Evolutionary conservation across 2,329 filamentous ascomycete species (phyloP), one percentile per base, ranked within the genome.

Genomic region (Penicillium corylophilum): DNA sequence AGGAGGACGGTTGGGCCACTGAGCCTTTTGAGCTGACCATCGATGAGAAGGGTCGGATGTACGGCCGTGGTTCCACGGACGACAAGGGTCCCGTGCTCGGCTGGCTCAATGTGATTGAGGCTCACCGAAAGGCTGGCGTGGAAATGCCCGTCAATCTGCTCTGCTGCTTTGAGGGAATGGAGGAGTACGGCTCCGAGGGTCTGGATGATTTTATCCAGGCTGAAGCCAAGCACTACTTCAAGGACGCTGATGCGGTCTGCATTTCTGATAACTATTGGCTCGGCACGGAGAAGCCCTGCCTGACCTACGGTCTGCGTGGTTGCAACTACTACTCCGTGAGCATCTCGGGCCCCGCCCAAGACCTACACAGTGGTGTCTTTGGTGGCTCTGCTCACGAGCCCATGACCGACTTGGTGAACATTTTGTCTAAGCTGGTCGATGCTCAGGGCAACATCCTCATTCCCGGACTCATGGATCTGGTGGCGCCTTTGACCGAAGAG

Each of bases 251-350:
- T 62, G 94, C 92, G 5, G 90, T 97, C 54, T 99, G 94, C 78
- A 99, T 99, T 71, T 96, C 90, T 43, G 94, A 99, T 76, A 99
- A 99, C 82, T 99, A 99, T 85, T 99, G 94, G 94, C 86, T 99
- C 36, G 94, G 94, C 53, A 97, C 94, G 5, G 91, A 97, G 82
- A 96, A 96, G 82, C 94, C 94, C 12, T 99, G 94, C 74, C 77
- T 99, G 68, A 99, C 94, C 9, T 99, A 99, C 72, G 94, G 94
- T 64, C 87, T 99, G 57, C 89, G 94, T 62, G 94, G 94, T 48
- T 95, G 90, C 85, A 97, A 95, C 79, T 99, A 99, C 82, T 99
- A 97, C 80, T 89, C 88, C 46, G 76, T 99, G 62, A 89, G 94
- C 74, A 80, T 99, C 58, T 91, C 88, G 8, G 94, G 94, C 1